phyloP scores from a whole-genome alignment of 2,329 filamentous ascomycete species.

The Phoma herbarum region DNA sequence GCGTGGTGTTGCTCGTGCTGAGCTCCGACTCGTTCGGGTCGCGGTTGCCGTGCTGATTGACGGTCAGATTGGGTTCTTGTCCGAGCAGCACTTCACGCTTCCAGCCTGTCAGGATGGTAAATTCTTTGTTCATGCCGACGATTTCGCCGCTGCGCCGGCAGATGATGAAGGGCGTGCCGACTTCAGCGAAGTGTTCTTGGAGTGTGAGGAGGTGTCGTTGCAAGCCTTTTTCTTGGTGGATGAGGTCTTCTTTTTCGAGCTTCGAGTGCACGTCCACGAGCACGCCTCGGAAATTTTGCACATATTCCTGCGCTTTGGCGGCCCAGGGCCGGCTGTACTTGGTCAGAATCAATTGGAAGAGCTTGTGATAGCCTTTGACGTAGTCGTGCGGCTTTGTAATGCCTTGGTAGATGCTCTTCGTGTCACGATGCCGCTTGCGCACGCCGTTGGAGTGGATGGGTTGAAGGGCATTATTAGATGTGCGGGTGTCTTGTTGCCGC shows the following conservation, averaged over 20 bases:
- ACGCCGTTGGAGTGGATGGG: constrained; percentile 44
- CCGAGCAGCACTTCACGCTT: constrained; percentile 87
- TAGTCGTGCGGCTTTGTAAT: constrained; percentile 94
- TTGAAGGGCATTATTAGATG: constrained; percentile 43
- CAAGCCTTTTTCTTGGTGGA: constrained; percentile 98
- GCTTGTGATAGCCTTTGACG: constrained; percentile 85
- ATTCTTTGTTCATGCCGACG: constrained; percentile 95
- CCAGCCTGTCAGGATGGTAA: constrained; percentile 95
- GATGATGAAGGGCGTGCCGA: constrained; percentile 89
- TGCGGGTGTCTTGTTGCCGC: constrained; percentile 37
- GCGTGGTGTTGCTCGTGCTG: constrained; percentile 57
- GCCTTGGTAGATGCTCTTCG: constrained; percentile 85
- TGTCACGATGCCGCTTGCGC: constrained; percentile 69
- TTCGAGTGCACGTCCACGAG: constrained; percentile 92
- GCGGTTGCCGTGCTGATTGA: constrained; percentile 72
- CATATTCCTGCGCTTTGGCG: constrained; percentile 82
- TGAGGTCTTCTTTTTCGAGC: constrained; percentile 85
- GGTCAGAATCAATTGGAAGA: constrained; percentile 80
- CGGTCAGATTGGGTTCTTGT: constrained; percentile 85
- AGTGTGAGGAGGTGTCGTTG: constrained; percentile 93
- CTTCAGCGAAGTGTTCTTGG: constrained; percentile 87
- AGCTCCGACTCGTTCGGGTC: constrained; percentile 49
- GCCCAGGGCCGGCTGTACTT: constrained; percentile 81
- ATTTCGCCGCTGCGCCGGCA: constrained; percentile 92
- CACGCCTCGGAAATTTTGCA: constrained; percentile 89